phyloP scores from a whole-genome alignment of 2,329 filamentous ascomycete species.

The Fusarium sp. region DNA sequence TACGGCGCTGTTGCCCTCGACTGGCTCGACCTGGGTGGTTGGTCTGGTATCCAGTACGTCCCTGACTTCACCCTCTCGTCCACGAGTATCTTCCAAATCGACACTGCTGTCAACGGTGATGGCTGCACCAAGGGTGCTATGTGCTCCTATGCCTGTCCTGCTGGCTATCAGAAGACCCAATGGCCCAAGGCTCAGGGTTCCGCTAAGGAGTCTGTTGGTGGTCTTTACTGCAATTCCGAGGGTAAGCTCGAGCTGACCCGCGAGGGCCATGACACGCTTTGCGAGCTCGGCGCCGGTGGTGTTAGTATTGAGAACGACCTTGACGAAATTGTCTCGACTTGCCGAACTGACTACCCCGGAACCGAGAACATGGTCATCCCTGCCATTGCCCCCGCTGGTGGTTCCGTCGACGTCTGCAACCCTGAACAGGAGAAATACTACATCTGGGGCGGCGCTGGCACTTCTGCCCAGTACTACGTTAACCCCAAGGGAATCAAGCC shows the following conservation, averaged over 20 bases:
- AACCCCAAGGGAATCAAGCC: slow-evolving; percentile 80
- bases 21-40: slow-evolving; percentile 78
- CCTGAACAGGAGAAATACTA: slow-evolving; percentile 80
- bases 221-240: slow-evolving; percentile 78
- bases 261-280: slow-evolving; percentile 73
- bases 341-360: slow-evolving; percentile 96
- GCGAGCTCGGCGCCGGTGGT: slow-evolving; percentile 75
- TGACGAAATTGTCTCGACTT: slow-evolving; percentile 73
- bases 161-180: slow-evolving; percentile 91
- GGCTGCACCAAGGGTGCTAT: slow-evolving; percentile 72
- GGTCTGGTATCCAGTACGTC: slow-evolving; percentile 79
- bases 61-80: slow-evolving; percentile 62
- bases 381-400: slow-evolving; percentile 69
- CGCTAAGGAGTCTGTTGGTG: slow-evolving; percentile 87
- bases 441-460: slow-evolving; percentile 76
- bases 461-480: slow-evolving; percentile 96
- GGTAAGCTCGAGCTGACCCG: slow-evolving; percentile 85
- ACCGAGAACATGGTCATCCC: slow-evolving; percentile 90
- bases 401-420: slow-evolving; percentile 75
- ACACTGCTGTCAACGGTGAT: slow-evolving; percentile 69
- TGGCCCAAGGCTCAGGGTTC: slow-evolving; percentile 83
- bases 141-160: slow-evolving; percentile 94
- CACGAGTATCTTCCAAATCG: slow-evolving; percentile 71
- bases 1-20: slow-evolving; percentile 81
- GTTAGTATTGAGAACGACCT: slow-evolving; percentile 83